These are phyloP conservation scores for Fraxinus latifolia DNA, from an alignment of 305 asterid species.

Conservation along the genomic window DNA sequence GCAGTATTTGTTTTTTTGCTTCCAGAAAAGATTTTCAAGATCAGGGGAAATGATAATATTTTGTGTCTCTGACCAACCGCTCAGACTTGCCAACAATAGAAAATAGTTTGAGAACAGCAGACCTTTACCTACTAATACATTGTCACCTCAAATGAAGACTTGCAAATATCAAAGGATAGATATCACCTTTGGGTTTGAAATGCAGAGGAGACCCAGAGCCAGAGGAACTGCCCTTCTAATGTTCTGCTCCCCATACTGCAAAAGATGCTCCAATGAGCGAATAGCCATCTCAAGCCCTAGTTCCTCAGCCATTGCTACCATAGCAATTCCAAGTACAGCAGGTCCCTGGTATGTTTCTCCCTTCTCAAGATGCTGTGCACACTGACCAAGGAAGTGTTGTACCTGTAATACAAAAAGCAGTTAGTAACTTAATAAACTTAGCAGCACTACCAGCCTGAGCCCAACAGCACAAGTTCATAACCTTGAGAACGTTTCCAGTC, in stretches of 20 bases:
- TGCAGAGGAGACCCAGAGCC: constrained; percentile 93
- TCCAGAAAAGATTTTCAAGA: background rate
- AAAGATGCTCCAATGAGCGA: constrained; percentile 92
- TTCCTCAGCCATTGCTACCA: constrained; percentile 99
- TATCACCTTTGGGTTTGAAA: constrained; percentile 86
- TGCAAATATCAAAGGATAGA: constrained; percentile 13
- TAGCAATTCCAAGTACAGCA: constrained; percentile 95
- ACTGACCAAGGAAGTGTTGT: constrained; percentile 92
- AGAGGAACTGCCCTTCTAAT: constrained; percentile 86
- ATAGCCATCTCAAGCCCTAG: constrained; percentile 93
- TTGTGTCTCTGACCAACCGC: background rate
- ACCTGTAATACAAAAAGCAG: constrained; percentile 50
- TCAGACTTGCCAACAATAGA: background rate
- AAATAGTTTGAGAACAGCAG: background rate
- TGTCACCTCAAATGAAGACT: background rate
- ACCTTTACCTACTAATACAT: background rate
- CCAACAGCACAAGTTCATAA: constrained; percentile 26
- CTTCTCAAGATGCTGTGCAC: constrained; percentile 85
- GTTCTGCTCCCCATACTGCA: constrained; percentile 92
- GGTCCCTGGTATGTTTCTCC: constrained; percentile 90
- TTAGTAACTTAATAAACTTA: constrained; percentile 18
- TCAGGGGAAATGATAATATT: background rate
- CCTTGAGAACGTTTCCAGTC: constrained; percentile 97
- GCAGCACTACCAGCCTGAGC: background rate
- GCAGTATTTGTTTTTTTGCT: background rate